Evolutionary conservation across 306 rosid species (phyloP), one percentile per base, ranked within the genome.

Genomic region (Begonia loranthoides): DNA sequence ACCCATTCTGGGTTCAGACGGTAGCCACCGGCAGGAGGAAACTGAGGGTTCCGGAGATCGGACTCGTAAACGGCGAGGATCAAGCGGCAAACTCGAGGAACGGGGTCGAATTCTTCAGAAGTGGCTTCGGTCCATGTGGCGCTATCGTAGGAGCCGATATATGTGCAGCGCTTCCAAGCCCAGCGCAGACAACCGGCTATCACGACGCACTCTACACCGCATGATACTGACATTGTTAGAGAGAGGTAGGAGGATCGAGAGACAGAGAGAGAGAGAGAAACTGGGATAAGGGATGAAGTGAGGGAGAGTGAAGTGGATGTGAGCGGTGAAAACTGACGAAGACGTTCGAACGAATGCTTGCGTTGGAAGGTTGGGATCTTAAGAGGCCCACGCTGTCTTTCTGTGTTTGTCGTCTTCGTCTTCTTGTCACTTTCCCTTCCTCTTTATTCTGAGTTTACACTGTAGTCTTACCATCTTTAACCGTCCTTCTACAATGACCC

Each of bases 141-240:
- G 57, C 94, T 82, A 62, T 90, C 99, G 76, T 90, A 76, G 24
- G 82, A 60, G 41, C 99, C 95, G 13, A 90, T 45, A 73, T 82
- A 67, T 5, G 92, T 86, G 69, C 95, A 90, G n/a, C 95, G 95
- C 55, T 81, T 81, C 95, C 95, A 90, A 0, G 75, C 66, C 99
- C 99, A 90, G 10, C 99, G 83, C 4, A 73, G 55, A 63, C 94
- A 90, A 34, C 99, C 99, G 10, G 82, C 15, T 0, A 78, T 45
- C 13, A 86, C 41, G 1, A 90, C 82, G 55, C 94, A 86, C 66
- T 90, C 99, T 9, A 72, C 68, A 8, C 94, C 95, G 50, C 95
- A 76, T 1, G 89, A 9, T 3, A 79, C 69, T 0, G 97, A 89
- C 97, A 88, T 87, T 34, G 21, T 33, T 46, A 9, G 15, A 12